Percentiles rank a stretch among this genome's conserved stretches.
These are phyloP conservation scores for Phellinidium pouzarii DNA, from an alignment of 1,284 basidiomycete genomes.

Conservation along the genomic window DNA sequence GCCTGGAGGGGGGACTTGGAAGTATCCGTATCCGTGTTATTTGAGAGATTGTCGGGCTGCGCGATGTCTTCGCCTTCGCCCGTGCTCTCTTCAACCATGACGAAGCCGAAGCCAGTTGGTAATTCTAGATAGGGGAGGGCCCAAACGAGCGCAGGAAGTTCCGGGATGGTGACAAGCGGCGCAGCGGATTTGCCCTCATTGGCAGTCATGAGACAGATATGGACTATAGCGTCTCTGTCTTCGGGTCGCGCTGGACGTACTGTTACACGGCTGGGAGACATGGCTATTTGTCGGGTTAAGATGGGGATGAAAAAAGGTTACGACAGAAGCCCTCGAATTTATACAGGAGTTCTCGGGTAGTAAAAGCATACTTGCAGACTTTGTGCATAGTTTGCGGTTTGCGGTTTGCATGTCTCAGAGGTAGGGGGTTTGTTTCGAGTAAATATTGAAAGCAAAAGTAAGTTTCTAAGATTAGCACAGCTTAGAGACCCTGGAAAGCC, in stretches of 20 bases:
- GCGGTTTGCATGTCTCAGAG: no score
- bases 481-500: no score
- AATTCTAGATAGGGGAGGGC: conserved; percentile 21
- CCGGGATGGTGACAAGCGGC: conserved; percentile 12
- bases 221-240: not conserved
- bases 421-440: no score
- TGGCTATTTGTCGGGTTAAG: not conserved
- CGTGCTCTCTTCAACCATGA: not conserved
- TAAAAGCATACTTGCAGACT: no score
- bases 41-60: no score
- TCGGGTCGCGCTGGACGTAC: not conserved
- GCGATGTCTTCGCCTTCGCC: no score
- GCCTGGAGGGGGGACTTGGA: no score
- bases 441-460: no score
- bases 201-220: conserved; percentile 14
- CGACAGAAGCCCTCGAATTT: not conserved
- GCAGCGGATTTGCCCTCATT: conserved; percentile 20
- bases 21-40: conserved; percentile 3
- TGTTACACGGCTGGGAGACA: not conserved
- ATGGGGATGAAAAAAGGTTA: not conserved
- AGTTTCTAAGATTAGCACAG: no score
- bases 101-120: conserved; percentile 18
- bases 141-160: conserved; percentile 20
- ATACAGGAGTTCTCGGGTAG: no score
- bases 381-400: no score